These are phyloP conservation scores for Plasmodium knowlesi DNA, from an alignment of 169 alveolate genomes.

Conservation along the genomic window DNA sequence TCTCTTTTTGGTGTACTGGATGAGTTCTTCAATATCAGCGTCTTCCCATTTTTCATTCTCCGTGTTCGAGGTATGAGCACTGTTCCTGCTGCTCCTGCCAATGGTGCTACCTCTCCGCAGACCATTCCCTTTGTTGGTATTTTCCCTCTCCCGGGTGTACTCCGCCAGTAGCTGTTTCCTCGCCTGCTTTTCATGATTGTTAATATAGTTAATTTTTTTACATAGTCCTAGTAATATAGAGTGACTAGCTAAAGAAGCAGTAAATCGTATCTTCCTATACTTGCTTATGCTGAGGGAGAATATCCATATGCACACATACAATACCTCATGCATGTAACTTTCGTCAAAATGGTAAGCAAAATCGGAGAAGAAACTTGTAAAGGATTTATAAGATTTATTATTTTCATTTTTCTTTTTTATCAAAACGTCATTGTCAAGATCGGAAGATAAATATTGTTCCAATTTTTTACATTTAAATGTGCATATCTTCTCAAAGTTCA, in stretches of 20 bases:
- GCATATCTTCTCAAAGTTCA: conserved; percentile 67
- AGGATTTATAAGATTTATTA: conserved; percentile 67
- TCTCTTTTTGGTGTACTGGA: conserved; percentile 13
- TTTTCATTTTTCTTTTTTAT: conserved; percentile 71
- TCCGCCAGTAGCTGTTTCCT: conserved; percentile 63
- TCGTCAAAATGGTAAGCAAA: conserved; percentile 74
- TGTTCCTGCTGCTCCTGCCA: neutral
- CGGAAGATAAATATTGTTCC: conserved; percentile 53
- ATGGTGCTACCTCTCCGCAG: neutral
- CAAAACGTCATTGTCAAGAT: conserved; percentile 50
- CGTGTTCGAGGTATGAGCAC: neutral
- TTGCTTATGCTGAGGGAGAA: conserved; percentile 71
- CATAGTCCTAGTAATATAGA: conserved; percentile 64
- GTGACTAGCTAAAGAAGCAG: conserved; percentile 66
- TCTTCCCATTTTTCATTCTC: neutral
- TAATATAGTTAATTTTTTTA: conserved; percentile 65
- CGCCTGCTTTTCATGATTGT: conserved; percentile 70
- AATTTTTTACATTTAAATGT: conserved; percentile 72
- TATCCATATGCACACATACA: conserved; percentile 72
- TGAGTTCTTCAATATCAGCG: conserved; percentile 55
- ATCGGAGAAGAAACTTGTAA: conserved; percentile 51
- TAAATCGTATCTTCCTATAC: conserved; percentile 68
- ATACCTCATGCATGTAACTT: conserved; percentile 56
- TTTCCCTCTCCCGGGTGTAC: conserved; percentile 51
- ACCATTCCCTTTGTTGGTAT: neutral